Base-by-base conservation (phyloP, 176 grass and related monocot species). In the Aegilops bicornis region DNA sequence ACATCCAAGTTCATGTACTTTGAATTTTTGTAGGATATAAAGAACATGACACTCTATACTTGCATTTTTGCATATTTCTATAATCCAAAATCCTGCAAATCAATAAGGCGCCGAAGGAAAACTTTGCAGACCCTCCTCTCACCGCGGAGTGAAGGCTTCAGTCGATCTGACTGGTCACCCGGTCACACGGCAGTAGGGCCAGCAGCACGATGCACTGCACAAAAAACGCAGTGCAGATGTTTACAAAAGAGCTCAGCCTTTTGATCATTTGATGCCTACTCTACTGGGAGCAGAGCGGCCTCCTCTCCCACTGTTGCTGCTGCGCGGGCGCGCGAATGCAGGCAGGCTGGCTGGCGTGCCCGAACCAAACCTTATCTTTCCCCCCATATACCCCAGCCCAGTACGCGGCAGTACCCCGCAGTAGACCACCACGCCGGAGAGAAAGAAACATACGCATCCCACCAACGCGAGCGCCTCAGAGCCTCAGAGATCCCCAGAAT, bases 311-410 rank as follows among this genome's bases (percentile, higher is more conserved):
- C 68, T 79, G 74, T 84, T 79, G 75, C 40, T 79, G 74, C 31
- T 45, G 45, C 17, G 82, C 36, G 68, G 56, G 80, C 81, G 31
- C 50, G 50, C 50, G 16, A 54, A 40, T 6, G 69, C 36, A 40
- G 11, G 60, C 68, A 4, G 23, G 36, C 35, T 27, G 11, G 60
- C 68, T 8, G 23, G 84, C 76, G 76, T 29, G 66, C 71, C 71
- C 12, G 29, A 74, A 76, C 81, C 35, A 77, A 91, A 88, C 77
- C 82, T 85, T 91, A 88, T 88, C 89, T 32, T 70, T 87, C 14
- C 52, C 73, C 77, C 50, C 61, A 59, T 88, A 88, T 84, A 68
- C 47, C 29, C 15, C 67, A 91, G 69, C 15, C 67, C 73, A 73
- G 12, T 58, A 73, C n/a, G 71, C 43, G 19, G 17, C 7, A 56